Percentiles rank a stretch among this genome's conserved stretches.
phyloP scores from a whole-genome alignment of 2,329 filamentous ascomycete genomes.

The Aureobasidium sp. region DNA sequence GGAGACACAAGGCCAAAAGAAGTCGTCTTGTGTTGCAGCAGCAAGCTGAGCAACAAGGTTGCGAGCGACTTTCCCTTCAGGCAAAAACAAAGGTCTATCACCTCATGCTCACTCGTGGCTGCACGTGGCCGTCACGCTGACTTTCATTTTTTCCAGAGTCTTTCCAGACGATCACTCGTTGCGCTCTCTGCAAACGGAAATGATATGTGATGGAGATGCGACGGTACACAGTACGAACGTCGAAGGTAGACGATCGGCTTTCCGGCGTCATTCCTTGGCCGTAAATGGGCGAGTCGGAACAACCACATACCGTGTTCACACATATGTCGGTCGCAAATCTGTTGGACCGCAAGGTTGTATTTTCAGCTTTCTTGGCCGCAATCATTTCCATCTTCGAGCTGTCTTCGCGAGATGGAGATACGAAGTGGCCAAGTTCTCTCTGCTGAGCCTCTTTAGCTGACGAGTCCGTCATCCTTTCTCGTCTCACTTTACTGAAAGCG shows the following conservation, averaged over 20 bases:
- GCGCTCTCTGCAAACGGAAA: constrained; percentile 1
- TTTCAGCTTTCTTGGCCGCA: neutral
- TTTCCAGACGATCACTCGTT: constrained; percentile 1
- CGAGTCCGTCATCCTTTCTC: neutral
- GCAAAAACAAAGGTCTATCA: neutral
- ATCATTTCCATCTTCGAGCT: neutral
- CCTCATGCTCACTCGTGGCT: constrained; percentile 4
- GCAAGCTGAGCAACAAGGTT: neutral
- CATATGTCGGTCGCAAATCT: neutral
- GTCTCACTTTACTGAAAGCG: neutral
- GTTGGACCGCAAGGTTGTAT: neutral
- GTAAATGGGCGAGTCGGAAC: neutral
- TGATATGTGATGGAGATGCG: neutral
- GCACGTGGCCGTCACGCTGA: constrained; percentile 8
- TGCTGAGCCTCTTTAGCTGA: neutral
- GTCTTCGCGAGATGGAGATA: neutral
- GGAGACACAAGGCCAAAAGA: neutral
- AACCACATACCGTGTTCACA: neutral
- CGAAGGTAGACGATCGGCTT: neutral
- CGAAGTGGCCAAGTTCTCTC: neutral
- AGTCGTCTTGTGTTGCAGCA: neutral
- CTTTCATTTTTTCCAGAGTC: neutral
- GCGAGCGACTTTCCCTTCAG: neutral
- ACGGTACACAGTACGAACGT: neutral
- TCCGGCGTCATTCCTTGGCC: constrained; percentile 1